Base-by-base conservation (phyloP, 768 basidiomycete genomes). In the Amanita thiersii region DNA sequence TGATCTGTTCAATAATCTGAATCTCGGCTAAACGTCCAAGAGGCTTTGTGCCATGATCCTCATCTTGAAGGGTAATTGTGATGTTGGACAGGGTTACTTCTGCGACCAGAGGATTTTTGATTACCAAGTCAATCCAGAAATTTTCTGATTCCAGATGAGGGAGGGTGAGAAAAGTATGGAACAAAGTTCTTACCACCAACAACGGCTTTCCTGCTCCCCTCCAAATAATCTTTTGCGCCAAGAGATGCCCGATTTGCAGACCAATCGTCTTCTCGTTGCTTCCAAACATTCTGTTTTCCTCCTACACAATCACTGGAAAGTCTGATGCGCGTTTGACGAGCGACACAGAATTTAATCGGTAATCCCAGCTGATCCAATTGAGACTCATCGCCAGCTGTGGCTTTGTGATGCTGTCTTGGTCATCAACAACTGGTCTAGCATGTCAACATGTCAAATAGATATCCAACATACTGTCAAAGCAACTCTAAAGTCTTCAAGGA, bases 401-500 rank as follows among this genome's bases (percentile, higher is more conserved):
- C 67, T 41, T 70, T 77, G 48, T 86, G 70, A 62, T 94, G 90
- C 90, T 93, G 41, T 19, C 19, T 18, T 21, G 11, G 14, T 19
- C 4, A 28, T 44, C 5, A 43, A n/a, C n/a, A n/a, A n/a, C n/a
- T n/a, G n/a, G 24, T 2, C 45, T 11, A 24, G 38, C 39, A 21
- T 19, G 21, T 21, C 15, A 24, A 35, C 32, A 37, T 36, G 24
- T n/a, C n/a, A 32, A 43, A 38, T 19, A 6, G n/a, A 35, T 9
- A 26, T 40, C n/a, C 14, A 21, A 50, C 71, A 44, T 56, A 93
- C 92, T 55, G 79, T 73, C 52, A 86, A 85, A 4, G 96, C 89
- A 10, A 91, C 77, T 17, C 77, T 73, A 53, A 98, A 88, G 62
- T 99, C 94, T 44, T 94, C 88, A 25, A 97, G 56, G 45, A 76